These are phyloP conservation scores for Elsinoe necatrix DNA, from an alignment of 2,329 filamentous ascomycete genomes.

Conservation along the genomic window DNA sequence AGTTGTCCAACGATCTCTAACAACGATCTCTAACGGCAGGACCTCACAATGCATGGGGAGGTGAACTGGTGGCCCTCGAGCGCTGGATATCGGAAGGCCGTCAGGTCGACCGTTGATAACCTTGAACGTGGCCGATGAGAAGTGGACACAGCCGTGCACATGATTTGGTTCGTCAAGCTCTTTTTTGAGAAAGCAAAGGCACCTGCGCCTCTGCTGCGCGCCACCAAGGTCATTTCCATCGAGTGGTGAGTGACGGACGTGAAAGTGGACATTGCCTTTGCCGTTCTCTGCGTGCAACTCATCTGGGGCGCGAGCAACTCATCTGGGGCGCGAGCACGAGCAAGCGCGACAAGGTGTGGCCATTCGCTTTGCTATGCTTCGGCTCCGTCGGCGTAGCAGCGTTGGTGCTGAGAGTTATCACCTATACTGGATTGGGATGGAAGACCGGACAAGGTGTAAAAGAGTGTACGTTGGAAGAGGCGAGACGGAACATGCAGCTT, in stretches of 20 bases:
- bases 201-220: background rate
- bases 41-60: background rate
- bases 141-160: background rate
- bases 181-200: background rate
- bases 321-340: constrained; percentile 7
- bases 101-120: background rate
- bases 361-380: background rate
- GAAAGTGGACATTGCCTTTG: background rate
- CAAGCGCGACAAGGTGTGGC: background rate
- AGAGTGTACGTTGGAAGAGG: background rate
- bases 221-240: background rate
- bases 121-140: background rate
- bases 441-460: no score
- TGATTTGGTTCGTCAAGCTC: background rate
- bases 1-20: background rate
- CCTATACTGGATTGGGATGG: background rate
- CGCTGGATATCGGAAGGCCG: background rate
- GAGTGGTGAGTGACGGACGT: background rate
- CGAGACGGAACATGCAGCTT: background rate
- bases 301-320: constrained; percentile 9
- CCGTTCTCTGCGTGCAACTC: constrained; percentile 6
- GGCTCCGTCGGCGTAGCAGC: background rate
- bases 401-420: background rate
- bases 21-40: background rate
- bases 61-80: background rate